phyloP scores from a whole-genome alignment of 225 moss, liverwort and hornwort genomes.

The Thuidium tamariscinum region DNA sequence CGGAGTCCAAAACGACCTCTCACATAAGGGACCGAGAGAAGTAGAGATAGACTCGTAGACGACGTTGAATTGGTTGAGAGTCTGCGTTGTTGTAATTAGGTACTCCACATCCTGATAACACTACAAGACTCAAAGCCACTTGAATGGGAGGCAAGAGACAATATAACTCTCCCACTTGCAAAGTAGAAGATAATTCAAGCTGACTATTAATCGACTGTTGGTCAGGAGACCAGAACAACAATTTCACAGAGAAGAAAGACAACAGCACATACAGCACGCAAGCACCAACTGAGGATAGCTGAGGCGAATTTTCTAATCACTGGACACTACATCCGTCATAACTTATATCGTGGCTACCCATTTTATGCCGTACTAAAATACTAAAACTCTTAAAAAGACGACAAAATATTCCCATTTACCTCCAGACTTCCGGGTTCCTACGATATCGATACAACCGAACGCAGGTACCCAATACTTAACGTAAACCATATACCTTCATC shows the following conservation, averaged over 20 bases:
- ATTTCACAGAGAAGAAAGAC: neutral
- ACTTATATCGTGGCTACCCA: neutral
- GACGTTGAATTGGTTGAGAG: too few species aligned
- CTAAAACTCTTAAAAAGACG: neutral
- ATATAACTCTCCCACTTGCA: neutral
- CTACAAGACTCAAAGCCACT: neutral
- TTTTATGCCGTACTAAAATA: too few species aligned
- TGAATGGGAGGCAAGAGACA: neutral
- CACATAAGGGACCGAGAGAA: neutral
- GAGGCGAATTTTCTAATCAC: neutral
- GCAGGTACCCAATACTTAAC: neutral
- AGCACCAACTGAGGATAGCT: neutral
- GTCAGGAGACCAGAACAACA: neutral
- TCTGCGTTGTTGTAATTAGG: neutral
- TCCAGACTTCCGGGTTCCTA: neutral
- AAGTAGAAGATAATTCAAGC: neutral
- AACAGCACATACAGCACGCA: neutral
- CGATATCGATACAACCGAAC: too few species aligned
- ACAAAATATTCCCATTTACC: neutral
- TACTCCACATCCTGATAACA: neutral
- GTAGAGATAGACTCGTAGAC: neutral
- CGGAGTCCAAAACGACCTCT: neutral
- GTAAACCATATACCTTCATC: too few species aligned
- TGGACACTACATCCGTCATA: neutral
- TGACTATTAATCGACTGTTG: neutral